Base-by-base conservation (phyloP, 192 early-diverging fungal species). In the Linnemannia schmuckeri region DNA sequence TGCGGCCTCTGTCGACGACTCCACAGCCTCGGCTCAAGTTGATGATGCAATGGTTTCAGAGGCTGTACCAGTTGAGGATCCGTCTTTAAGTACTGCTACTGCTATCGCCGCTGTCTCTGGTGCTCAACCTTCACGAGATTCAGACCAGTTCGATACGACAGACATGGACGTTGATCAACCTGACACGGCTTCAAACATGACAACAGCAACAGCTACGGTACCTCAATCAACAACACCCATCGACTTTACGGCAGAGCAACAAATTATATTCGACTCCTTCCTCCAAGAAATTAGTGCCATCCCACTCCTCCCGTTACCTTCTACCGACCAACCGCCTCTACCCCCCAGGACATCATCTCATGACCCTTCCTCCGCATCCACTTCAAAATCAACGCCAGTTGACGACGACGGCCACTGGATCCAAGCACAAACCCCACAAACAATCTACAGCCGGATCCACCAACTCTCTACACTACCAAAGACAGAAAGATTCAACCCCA, bases 401-500 rank as follows among this genome's bases (percentile, higher is more conserved):
- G 27, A 33, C 30, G 72, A 40, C 12, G 72, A 78, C 35, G 27
- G 15, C n/a, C 38, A 49, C 0, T 87, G 79, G 85, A 71, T 75
- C 47, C 70, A 30, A 17, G 4, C 46, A 22, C 70, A 77, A 74
- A 61, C 57, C 46, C 49, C 72, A 10, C 85, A 77, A 2, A 78
- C 79, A 12, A 75, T 87, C 18, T 87, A 87, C 54, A 78, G 85
- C 44, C 38, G 85, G 22, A 75, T 87, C 38, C 66, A 87, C 61
- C 76, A 81, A 30, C 76, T 87, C 9, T 87, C 85, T 0, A 66
- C 61, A 33, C 18, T 74, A 9, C 52, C 81, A 0, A n/a, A 20
- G 6, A 75, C 76, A 35, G 75, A 76, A 8, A 69, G 40, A 2
- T 57, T 81, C 20, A 49, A 81, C 40, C 41, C 76, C 1, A 63